Evolutionary conservation across 768 basidiomycete species (phyloP).

Genomic region (Phanerochaete carnosa): DNA sequence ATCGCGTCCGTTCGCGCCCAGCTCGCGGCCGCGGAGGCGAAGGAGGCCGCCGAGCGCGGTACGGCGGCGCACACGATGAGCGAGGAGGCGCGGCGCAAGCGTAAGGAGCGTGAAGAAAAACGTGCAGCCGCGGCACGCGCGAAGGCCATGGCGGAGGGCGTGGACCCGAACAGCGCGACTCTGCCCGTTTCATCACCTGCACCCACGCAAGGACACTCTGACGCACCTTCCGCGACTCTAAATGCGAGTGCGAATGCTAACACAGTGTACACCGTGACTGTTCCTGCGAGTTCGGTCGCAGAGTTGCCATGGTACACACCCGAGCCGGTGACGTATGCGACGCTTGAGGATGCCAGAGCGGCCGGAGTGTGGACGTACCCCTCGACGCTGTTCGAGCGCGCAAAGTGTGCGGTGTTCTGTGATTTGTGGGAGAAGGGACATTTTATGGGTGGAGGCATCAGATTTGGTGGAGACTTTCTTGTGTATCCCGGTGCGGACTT

Average conservation of each 20-base stretch:
- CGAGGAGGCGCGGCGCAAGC: conserved; percentile 66
- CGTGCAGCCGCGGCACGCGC: conserved; percentile 24
- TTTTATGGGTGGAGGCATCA: conserved; percentile 86
- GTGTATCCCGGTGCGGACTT: conserved; percentile 83
- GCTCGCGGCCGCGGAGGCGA: conserved; percentile 44
- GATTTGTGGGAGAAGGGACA: conserved; percentile 81
- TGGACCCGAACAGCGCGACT: background rate
- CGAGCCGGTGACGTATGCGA: conserved; percentile 40
- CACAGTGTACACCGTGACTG: conserved; percentile 49
- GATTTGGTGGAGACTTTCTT: conserved; percentile 94
- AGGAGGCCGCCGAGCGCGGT: conserved; percentile 41
- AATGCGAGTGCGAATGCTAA: conserved; percentile 2
- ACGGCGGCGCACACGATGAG: conserved; percentile 22
- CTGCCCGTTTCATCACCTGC: background rate
- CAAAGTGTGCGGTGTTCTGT: conserved; percentile 76
- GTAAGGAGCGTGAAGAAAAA: conserved; percentile 63
- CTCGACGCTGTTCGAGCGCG: conserved; percentile 56
- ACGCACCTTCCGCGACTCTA: conserved; percentile 9
- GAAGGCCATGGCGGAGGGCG: conserved; percentile 22
- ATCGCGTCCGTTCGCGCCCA: conserved; percentile 46
- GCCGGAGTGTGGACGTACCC: conserved; percentile 83
- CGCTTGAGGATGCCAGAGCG: conserved; percentile 55
- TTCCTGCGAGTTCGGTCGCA: conserved; percentile 58
- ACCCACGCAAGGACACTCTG: conserved; percentile 7
- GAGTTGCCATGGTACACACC: conserved; percentile 68